These are phyloP conservation scores for Hansfordia pulvinata DNA, from an alignment of 2,329 filamentous ascomycete genomes.

Conservation along the genomic window DNA sequence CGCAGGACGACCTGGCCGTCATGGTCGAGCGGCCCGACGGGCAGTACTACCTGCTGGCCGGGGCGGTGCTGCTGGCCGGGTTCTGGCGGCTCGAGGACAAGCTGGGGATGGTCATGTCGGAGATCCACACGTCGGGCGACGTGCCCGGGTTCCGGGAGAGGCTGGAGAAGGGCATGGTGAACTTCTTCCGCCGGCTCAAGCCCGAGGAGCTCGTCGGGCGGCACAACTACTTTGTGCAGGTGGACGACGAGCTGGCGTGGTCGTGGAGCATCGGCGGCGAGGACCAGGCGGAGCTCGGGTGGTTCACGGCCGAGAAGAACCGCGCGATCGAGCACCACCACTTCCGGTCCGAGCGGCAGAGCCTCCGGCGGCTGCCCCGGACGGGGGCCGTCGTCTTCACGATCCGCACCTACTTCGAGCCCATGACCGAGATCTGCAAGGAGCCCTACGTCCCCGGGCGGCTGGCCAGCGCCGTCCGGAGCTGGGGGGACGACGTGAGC, in stretches of 20 bases:
- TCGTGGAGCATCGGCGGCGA: constrained; percentile 63
- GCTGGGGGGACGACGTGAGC: constrained; percentile 68
- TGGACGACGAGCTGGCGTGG: constrained; percentile 68
- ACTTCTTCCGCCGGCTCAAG: constrained; percentile 59
- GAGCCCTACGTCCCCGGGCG: constrained; percentile 69
- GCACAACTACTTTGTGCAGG: constrained; percentile 83
- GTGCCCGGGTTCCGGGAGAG: constrained; percentile 32
- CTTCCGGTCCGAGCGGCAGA: constrained; percentile 67
- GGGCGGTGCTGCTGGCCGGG: constrained; percentile 61
- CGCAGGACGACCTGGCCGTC: constrained; percentile 73
- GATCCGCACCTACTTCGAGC: constrained; percentile 68
- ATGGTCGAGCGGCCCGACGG: constrained; percentile 70
- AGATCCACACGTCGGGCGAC: constrained; percentile 67
- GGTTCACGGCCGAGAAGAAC: constrained; percentile 66
- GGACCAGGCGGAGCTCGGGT: constrained; percentile 49
- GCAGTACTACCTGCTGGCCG: constrained; percentile 69
- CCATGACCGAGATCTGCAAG: constrained; percentile 50
- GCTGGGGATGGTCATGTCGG: constrained; percentile 61
- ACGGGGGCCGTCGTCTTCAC: constrained; percentile 55
- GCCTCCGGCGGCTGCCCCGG: constrained; percentile 45
- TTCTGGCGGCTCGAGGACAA: constrained; percentile 81
- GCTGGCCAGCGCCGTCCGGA: constrained; percentile 63
- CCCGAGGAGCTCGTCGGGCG: constrained; percentile 50
- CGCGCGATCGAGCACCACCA: constrained; percentile 58
- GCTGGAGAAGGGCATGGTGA: constrained; percentile 20